Percentiles rank a stretch among this genome's conserved stretches.
Evolutionary conservation across 2,329 filamentous ascomycete species (phyloP).

Genomic region (Venturia nashicola): DNA sequence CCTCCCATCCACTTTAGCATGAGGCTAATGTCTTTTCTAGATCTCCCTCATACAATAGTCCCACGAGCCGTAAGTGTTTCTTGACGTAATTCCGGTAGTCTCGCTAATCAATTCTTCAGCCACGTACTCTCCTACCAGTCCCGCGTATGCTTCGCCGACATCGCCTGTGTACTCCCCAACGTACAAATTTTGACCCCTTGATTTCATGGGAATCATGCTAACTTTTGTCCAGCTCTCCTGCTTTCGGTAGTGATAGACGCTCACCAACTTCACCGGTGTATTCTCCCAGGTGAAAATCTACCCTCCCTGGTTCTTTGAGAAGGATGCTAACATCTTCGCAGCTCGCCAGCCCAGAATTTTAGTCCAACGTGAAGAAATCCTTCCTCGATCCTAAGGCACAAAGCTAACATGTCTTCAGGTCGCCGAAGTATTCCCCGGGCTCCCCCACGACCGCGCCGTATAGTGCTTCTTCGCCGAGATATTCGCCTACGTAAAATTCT

Average conservation of each 20-base stretch:
- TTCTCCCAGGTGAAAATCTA: constrained; percentile 37
- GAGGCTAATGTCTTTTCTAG: no score
- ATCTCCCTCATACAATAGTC: constrained; percentile 21
- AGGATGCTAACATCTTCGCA: no score
- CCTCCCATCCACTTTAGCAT: no score
- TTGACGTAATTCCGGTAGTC: no score
- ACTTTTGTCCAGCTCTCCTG: constrained; percentile 11
- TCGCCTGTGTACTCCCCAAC: background rate
- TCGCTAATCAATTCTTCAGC: no score
- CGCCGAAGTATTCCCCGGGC: constrained; percentile 9
- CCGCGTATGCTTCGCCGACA: background rate
- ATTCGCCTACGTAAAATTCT: background rate
- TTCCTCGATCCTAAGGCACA: constrained; percentile 26
- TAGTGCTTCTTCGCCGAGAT: background rate
- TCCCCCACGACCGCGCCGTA: background rate
- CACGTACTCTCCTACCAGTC: no score
- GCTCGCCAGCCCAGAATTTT: no score
- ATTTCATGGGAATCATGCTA: background rate
- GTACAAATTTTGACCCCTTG: background rate
- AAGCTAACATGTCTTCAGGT: constrained; percentile 39
- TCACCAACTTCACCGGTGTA: constrained; percentile 53
- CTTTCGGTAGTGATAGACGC: constrained; percentile 16
- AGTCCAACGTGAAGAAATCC: no score
- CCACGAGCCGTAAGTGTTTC: constrained; percentile 20
- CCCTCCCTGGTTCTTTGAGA: constrained; percentile 24